A percentile compares a stretch with the other conserved stretches of the same genome.
These are phyloP conservation scores for Oehlia diaphana DNA, from an alignment of 192 early-diverging fungal genomes.

Conservation along the genomic window DNA sequence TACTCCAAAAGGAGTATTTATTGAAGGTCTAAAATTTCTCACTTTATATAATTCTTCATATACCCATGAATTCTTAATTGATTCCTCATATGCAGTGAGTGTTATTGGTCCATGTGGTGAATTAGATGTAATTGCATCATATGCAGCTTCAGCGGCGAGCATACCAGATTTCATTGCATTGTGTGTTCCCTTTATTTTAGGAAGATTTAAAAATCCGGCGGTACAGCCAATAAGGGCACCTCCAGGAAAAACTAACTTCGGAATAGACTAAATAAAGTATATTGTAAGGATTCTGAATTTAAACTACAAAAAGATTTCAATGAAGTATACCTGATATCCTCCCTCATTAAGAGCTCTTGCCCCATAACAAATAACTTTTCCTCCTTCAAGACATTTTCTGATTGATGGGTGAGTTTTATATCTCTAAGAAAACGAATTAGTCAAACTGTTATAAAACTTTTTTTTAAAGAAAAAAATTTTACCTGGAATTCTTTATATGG, in stretches of 20 bases:
- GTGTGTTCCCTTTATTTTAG: conserved; percentile 99
- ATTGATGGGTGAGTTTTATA: conserved; percentile 94
- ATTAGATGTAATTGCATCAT: conserved; percentile 62
- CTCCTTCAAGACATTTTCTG: conserved; percentile 80
- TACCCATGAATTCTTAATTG: conserved; percentile 84
- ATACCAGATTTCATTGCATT: conserved; percentile 99
- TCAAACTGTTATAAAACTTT: background rate
- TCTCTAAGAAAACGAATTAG: conserved; percentile 52
- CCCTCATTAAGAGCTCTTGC: conserved; percentile 98
- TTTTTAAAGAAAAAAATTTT: background rate
- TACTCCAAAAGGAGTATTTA: conserved; percentile 84
- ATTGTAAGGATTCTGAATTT: too few relatives aligned
- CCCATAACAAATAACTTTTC: conserved; percentile 88
- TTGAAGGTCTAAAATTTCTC: conserved; percentile 92
- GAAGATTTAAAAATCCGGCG: conserved; percentile 95
- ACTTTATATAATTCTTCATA: conserved; percentile 89
- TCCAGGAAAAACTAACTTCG: conserved; percentile 92
- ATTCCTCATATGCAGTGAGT: conserved; percentile 75
- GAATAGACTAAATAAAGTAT: conserved; percentile 62
- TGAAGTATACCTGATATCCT: conserved; percentile 63
- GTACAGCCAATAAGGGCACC: conserved; percentile 94
- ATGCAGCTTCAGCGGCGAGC: conserved; percentile 90
- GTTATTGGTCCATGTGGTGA: conserved; percentile 60
- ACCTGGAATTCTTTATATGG: conserved; percentile 94
- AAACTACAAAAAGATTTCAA: background rate